Percentiles rank a stretch among this genome's conserved stretches.
Conservation (phyloP, 2,329 filamentous ascomycete species). For the Boeremia exigua region DNA sequence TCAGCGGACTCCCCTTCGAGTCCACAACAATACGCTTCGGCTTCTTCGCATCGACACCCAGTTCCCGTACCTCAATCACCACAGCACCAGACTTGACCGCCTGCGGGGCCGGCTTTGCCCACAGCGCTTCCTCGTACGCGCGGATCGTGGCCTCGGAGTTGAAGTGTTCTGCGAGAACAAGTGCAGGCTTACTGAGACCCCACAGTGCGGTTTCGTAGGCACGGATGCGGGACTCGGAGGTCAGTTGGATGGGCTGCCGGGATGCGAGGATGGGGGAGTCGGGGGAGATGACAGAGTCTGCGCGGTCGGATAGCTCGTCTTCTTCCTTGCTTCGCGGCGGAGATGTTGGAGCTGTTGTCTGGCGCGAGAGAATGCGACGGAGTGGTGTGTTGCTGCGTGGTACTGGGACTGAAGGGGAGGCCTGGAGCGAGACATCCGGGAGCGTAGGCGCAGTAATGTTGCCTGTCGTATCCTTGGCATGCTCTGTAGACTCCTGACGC, state of each 20-base stretch:
- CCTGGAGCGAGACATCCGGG: not conserved
- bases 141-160: not conserved
- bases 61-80: not conserved
- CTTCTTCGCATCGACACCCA: not conserved
- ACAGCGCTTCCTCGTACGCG: not conserved
- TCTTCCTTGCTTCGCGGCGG: not conserved
- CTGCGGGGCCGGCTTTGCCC: not conserved
- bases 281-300: conserved; percentile 7
- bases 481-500: not conserved
- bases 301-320: not conserved
- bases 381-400: conserved; percentile 11
- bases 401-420: not conserved
- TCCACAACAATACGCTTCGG: not conserved
- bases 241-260: not conserved
- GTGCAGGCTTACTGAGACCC: not conserved
- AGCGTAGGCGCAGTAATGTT: no score
- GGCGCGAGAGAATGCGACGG: conserved; percentile 6
- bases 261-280: not conserved
- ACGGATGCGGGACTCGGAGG: not conserved
- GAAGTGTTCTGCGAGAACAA: not conserved
- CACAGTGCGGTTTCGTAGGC: not conserved
- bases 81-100: no score
- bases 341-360: not conserved
- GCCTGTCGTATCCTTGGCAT: not conserved
- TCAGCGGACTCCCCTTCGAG: conserved; percentile 8